Base-by-base conservation (phyloP, 2,329 filamentous ascomycete species). In the Fusarium anthophilum region DNA sequence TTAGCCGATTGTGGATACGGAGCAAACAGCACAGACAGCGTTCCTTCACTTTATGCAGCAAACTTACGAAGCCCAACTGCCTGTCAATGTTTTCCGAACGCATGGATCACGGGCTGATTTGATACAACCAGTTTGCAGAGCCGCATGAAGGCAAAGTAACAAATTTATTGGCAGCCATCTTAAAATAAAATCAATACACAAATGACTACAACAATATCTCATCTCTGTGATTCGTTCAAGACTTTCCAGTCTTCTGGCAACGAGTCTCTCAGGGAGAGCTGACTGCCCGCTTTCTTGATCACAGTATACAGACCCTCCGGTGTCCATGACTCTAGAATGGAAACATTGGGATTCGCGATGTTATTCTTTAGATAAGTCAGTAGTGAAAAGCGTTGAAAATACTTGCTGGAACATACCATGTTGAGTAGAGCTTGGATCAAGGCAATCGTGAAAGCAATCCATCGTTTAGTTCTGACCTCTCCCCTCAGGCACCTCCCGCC, bases 61-160 rank as follows among this genome's bases (percentile, higher is more conserved):
- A 51, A 14, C 5, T 22, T 18, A 32, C 2, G 11, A 32, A 10
- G 11, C 11, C 8, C 2, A 32, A 8, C 28, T 32, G 15, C 15
- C 11, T 32, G 11, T 24, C 5, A 45, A 24, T 26, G 9, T 0
- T 50, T 13, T 1, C 15, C 11, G 3, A 18, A 32, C 2, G 17
- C 12, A 14, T 14, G 13, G 22, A 8, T 32, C 47, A 51, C 12
- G 11, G 11, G 22, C 1, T 0, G 8, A 20, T 13, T n/a, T 1
- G 4, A 14, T 24, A 45, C 15, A 8, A 11, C 5, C 5, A 8
- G 22, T 14, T 51, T 18, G 2, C 22, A 32, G n/a, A 32, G 17
- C 12, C 8, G 6, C 30, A 14, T 3, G 8, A 14, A 48, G 2
- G 14, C 22, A 35, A 11, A 6, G 14, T 0, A 35, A 24, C 30